Evolutionary conservation across 2,329 filamentous ascomycete genomes (phyloP), one percentile per base, ranked within the genome.

Genomic region (Dactylellina parvicollis): DNA sequence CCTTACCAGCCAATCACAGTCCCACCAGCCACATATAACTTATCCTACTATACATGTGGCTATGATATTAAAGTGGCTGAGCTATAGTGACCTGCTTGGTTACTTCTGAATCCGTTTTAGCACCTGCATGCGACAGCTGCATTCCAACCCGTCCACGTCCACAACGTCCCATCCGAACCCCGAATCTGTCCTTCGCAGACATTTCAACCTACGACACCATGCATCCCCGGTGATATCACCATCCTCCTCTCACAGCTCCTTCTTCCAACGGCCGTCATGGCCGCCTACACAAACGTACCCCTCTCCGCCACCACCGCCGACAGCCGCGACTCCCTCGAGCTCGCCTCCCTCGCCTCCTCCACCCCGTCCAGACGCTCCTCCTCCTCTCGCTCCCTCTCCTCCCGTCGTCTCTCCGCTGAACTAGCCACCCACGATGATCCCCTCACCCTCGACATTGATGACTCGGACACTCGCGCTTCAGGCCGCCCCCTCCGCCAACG

Each of bases 301-400:
- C 75, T 87, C 74, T 62, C 67, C 4, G 62, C 62, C 38, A 47
- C 64, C 26, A 61, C 46, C 28, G 69, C 36, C 44, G 60, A 61
- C 46, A 42, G 40, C 54, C 91, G 95, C 83, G 95, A 99, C 85
- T 98, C 94, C 49, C 88, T 99, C 79, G 95, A 99, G 84, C 90
- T 99, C 69, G 95, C 93, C 73, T 97, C 93, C 59, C 88, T 99
- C 75, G 95, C 94, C 72, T 96, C 92, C 75, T 93, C 90, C 36
- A 92, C 90, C 77, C 86, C 85, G 57, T 86, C 85, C 50, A 85
- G 85, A 9, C 87, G 89, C 49, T 83, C 86, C 14, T 86, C 90
- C 40, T 96, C 92, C 34, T 90, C 88, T 1, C 87, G 88, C 38
- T 92, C 90, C 77, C 88, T 93, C 78, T 91, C 92, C 12, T 98